Percentiles rank a stretch among this genome's conserved stretches.
Conservation (phyloP, 768 basidiomycete species). For the Amanita phalloides region DNA sequence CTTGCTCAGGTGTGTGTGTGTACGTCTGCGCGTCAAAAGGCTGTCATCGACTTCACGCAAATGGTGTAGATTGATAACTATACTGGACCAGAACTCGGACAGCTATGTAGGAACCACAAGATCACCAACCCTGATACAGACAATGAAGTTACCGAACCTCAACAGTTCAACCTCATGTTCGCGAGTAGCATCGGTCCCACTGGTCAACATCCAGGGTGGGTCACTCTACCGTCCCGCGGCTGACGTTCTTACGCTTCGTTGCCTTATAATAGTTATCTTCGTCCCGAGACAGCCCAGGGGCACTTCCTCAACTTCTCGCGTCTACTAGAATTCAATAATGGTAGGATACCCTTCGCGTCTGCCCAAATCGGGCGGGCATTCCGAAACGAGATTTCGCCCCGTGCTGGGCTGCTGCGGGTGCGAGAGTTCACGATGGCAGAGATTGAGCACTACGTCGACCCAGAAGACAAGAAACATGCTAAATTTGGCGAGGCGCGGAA, state of each 20-base stretch:
- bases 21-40: conserved; percentile 4
- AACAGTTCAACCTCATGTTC: conserved; percentile 99
- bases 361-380: conserved; percentile 95
- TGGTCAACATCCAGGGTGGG: conserved; percentile 89
- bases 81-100: conserved; percentile 79
- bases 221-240: not conserved
- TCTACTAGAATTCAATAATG: conserved; percentile 96
- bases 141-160: conserved; percentile 88
- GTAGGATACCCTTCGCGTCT: conserved; percentile 91
- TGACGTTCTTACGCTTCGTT: conserved; percentile 4
- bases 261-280: conserved; percentile 59
- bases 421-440: conserved; percentile 99
- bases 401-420: conserved; percentile 91
- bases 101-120: conserved; percentile 68
- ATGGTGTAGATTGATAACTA: conserved; percentile 81
- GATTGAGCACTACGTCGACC: conserved; percentile 98
- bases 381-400: conserved; percentile 97
- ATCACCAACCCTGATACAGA: conserved; percentile 87
- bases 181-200: conserved; percentile 95
- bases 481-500: conserved; percentile 78
- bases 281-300: conserved; percentile 96
- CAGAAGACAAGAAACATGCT: conserved; percentile 77
- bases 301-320: conserved; percentile 99
- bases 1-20: conserved; percentile 79
- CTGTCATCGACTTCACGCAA: not conserved